Evolutionary conservation across 2,329 filamentous ascomycete genomes (phyloP).

Genomic region (Colletotrichum camelliae): DNA sequence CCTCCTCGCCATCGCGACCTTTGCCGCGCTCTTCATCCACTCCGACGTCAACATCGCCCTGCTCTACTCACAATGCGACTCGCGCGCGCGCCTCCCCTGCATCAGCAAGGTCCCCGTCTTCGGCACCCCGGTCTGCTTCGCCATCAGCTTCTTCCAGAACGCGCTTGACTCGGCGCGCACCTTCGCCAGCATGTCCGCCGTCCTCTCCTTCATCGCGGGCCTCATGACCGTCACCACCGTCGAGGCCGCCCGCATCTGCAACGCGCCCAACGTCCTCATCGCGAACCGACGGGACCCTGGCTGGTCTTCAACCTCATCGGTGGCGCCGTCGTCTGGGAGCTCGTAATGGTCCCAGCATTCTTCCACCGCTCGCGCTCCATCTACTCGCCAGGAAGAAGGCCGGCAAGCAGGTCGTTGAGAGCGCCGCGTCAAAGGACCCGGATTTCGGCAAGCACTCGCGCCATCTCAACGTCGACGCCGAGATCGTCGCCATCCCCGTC

Average conservation of each 20-base stretch:
- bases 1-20: constrained; percentile 49
- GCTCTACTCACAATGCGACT: constrained; percentile 60
- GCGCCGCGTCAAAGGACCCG: constrained; percentile 29
- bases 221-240: constrained; percentile 55
- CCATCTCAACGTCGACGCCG: constrained; percentile 47
- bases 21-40: constrained; percentile 46
- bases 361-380: constrained; percentile 46
- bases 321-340: constrained; percentile 56
- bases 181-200: constrained; percentile 43
- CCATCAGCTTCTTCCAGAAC: constrained; percentile 54
- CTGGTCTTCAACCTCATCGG: constrained; percentile 54
- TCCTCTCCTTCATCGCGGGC: constrained; percentile 50
- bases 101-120: constrained; percentile 50
- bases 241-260: constrained; percentile 52
- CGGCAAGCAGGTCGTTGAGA: constrained; percentile 22
- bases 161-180: constrained; percentile 47
- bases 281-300: constrained; percentile 46
- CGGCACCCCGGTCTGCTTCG: constrained; percentile 53
- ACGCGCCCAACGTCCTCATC: constrained; percentile 39
- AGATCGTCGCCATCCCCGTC: constrained; percentile 62
- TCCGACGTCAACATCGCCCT: constrained; percentile 56
- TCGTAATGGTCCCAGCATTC: constrained; percentile 56
- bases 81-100: constrained; percentile 48
- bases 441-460: constrained; percentile 35
- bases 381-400: constrained; percentile 28